Conservation (phyloP, 2,329 filamentous ascomycete genomes). For the Teratosphaeria epicoccoides region DNA sequence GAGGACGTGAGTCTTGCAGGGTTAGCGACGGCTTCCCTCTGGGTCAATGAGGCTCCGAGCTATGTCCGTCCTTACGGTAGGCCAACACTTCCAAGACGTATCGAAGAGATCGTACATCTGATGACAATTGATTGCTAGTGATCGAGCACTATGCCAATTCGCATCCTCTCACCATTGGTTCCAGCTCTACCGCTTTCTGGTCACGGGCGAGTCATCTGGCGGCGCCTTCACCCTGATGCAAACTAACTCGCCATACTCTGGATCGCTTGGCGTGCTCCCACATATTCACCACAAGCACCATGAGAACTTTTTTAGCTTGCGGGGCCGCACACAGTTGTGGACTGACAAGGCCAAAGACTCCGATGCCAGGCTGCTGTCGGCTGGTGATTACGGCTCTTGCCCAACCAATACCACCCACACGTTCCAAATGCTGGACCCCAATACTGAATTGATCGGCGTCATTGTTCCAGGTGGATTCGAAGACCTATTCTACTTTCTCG, state of each 20-base stretch:
- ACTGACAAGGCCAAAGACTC: slow-evolving; percentile 27
- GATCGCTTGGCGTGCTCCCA: not conserved
- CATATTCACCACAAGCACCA: not conserved
- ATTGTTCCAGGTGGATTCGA: slow-evolving; percentile 41
- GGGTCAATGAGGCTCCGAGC: not conserved
- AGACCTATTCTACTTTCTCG: slow-evolving; percentile 29
- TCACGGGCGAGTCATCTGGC: not conserved
- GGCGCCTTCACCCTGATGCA: not conserved
- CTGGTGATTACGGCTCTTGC: slow-evolving; percentile 38
- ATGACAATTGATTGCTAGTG: not conserved
- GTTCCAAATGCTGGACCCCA: slow-evolving; percentile 39
- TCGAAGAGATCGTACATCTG: not conserved
- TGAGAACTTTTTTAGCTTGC: not conserved
- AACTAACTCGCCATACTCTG: not conserved
- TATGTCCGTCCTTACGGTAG: not conserved
- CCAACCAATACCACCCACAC: slow-evolving; percentile 38
- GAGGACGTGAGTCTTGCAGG: not conserved
- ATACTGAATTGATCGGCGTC: slow-evolving; percentile 38
- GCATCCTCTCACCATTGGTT: not conserved
- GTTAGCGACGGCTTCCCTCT: not conserved
- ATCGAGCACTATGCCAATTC: not conserved
- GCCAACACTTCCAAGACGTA: not conserved
- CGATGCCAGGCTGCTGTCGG: slow-evolving; percentile 30
- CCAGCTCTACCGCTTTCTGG: not conserved
- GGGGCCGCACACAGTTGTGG: slow-evolving; percentile 37